phyloP scores from a whole-genome alignment of 129 eudicot genomes.

The Centaurea solstitialis region DNA sequence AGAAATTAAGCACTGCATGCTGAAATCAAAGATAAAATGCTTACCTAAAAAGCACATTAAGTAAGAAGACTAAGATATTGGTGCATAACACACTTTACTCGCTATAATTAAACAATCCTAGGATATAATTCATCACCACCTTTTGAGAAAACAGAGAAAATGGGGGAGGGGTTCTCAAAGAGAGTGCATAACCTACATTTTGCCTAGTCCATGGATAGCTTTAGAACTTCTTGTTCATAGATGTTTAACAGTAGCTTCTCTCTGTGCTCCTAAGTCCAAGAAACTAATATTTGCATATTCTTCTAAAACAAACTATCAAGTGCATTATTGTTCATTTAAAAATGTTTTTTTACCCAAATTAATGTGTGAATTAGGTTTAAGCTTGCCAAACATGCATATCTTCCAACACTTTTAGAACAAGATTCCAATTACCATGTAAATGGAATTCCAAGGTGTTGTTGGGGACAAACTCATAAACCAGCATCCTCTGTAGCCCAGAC shows the following conservation, averaged over 20 bases:
- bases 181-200: not conserved
- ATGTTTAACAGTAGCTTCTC: not conserved
- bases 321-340: not conserved
- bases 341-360: not conserved
- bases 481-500: slow-evolving; percentile 65
- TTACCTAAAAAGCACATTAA: not conserved
- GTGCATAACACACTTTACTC: not conserved
- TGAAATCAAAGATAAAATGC: not conserved
- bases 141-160: not conserved
- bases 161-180: not conserved
- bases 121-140: not conserved
- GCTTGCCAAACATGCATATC: slow-evolving; percentile 8
- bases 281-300: not conserved
- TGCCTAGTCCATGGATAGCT: not conserved
- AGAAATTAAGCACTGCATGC: not conserved
- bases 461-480: slow-evolving; percentile 84
- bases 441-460: slow-evolving; percentile 81
- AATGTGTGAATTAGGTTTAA: slow-evolving; percentile 3
- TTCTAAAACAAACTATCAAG: not conserved
- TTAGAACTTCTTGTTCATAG: not conserved
- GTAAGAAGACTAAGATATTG: not conserved
- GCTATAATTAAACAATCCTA: not conserved
- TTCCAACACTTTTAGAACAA: slow-evolving; percentile 5
- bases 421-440: slow-evolving; percentile 62
- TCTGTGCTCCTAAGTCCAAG: not conserved